phyloP scores from a whole-genome alignment of 257 asterid genomes.

The Mitragyna speciosa region DNA sequence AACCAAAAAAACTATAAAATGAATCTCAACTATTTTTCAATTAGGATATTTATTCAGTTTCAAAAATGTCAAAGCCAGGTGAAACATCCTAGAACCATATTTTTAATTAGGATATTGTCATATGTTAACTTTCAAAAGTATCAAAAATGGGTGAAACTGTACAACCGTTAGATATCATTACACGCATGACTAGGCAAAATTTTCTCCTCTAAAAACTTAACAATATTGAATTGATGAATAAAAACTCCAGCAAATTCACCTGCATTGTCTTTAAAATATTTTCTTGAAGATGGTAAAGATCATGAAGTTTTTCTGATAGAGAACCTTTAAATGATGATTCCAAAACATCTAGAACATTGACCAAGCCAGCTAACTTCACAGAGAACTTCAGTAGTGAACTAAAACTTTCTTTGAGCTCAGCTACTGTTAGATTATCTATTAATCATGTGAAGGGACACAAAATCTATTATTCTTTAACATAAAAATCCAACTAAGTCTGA shows the following conservation, averaged over 20 bases:
- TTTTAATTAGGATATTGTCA: background rate
- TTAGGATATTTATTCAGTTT: no score
- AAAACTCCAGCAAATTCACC: slow-evolving; percentile 44
- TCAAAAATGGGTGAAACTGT: background rate
- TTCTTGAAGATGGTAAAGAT: slow-evolving; percentile 79
- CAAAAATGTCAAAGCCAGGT: no score
- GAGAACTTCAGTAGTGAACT: slow-evolving; percentile 61
- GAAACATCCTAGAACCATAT: background rate
- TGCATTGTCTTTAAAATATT: slow-evolving; percentile 78
- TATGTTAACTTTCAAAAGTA: background rate
- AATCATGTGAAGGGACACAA: slow-evolving; percentile 52
- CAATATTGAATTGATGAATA: background rate
- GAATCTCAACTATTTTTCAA: no score
- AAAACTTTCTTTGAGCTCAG: slow-evolving; percentile 48
- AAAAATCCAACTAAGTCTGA: slow-evolving; percentile 1
- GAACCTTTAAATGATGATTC: slow-evolving; percentile 86
- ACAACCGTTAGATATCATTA: background rate
- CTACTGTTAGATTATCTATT: slow-evolving; percentile 53
- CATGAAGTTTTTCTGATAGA: slow-evolving; percentile 63
- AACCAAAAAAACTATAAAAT: background rate
- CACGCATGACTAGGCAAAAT: background rate
- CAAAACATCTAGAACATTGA: slow-evolving; percentile 73
- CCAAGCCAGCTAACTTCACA: slow-evolving; percentile 68
- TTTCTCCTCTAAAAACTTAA: background rate
- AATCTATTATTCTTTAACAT: slow-evolving; percentile 10